These are phyloP conservation scores for Colletotrichum nymphaeae DNA, from an alignment of 2,329 filamentous ascomycete genomes.

Conservation along the genomic window DNA sequence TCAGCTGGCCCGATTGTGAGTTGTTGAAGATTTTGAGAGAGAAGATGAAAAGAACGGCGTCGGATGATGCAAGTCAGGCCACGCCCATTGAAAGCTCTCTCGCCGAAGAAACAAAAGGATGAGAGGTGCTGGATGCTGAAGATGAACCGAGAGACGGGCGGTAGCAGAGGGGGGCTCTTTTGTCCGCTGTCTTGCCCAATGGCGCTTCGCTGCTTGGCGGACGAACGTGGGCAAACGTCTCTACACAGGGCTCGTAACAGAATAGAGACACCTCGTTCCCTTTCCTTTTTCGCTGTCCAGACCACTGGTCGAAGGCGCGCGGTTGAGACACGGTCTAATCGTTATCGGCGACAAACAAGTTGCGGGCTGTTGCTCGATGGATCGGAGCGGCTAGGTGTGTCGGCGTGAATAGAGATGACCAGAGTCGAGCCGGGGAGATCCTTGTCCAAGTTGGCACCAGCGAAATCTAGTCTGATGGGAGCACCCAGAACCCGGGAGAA, in stretches of 20 bases:
- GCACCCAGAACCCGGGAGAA: constrained; percentile 23
- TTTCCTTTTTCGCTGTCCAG: constrained; percentile 14
- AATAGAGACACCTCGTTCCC: constrained; percentile 10
- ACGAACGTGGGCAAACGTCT: constrained; percentile 11
- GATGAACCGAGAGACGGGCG: constrained; percentile 8
- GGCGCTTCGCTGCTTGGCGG: constrained; percentile 17
- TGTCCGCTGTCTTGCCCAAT: constrained; percentile 15
- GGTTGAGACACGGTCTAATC: constrained; percentile 26
- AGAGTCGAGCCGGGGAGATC: constrained; percentile 22
- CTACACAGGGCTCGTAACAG: constrained; percentile 11
- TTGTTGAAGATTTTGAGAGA: background rate
- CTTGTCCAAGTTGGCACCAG: constrained; percentile 15
- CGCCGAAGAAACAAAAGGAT: constrained; percentile 1
- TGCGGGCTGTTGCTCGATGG: constrained; percentile 13
- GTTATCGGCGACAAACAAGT: constrained; percentile 18
- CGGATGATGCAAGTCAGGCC: constrained; percentile 21
- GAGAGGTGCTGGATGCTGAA: constrained; percentile 2
- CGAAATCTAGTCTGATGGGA: constrained; percentile 4
- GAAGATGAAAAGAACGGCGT: constrained; percentile 14
- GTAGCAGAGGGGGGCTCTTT: constrained; percentile 20
- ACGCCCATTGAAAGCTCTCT: constrained; percentile 17
- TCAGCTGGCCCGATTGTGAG: background rate
- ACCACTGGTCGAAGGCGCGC: constrained; percentile 5
- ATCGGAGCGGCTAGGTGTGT: constrained; percentile 1
- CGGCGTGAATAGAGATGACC: background rate